Evolutionary conservation across 257 asterid genomes (phyloP).

Genomic region (Forsythia suspensa): DNA sequence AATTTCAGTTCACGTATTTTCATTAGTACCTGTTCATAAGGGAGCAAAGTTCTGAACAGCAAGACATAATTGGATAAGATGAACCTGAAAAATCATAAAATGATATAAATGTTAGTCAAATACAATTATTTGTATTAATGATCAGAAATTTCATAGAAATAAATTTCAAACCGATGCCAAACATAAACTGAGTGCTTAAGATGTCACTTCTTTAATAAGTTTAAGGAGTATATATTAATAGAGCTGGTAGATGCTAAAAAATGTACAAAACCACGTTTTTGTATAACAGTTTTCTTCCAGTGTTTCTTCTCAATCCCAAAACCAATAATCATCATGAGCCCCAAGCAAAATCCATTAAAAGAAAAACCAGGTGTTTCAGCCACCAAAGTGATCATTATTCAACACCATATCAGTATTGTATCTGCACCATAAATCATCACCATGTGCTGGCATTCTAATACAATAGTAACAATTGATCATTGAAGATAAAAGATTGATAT

Average conservation of each 20-base stretch:
- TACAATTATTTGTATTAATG: constrained; percentile 9
- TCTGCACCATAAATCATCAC: neutral
- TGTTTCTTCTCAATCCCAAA: neutral
- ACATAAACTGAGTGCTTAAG: neutral
- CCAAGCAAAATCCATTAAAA: neutral
- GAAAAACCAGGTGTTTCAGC: neutral
- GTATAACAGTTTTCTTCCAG: neutral
- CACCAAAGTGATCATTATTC: neutral
- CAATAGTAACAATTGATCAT: neutral
- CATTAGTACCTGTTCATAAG: constrained; percentile 77
- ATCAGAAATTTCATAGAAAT: constrained; percentile 1
- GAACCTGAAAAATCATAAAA: constrained; percentile 62
- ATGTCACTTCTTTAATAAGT: neutral
- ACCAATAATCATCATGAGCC: neutral
- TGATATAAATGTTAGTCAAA: constrained; percentile 14
- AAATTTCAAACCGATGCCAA: neutral
- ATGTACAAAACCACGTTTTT: neutral
- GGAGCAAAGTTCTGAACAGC: constrained; percentile 84
- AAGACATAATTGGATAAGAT: constrained; percentile 83
- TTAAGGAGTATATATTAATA: neutral
- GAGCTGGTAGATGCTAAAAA: neutral
- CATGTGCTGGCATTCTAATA: neutral
- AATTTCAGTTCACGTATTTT: constrained; percentile 21
- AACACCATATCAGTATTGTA: neutral
- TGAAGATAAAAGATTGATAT: neutral